Evolutionary conservation across 108 stramenopile species (phyloP), one percentile per base, ranked within the genome.

Genomic region (Skeletonema marinoi): DNA sequence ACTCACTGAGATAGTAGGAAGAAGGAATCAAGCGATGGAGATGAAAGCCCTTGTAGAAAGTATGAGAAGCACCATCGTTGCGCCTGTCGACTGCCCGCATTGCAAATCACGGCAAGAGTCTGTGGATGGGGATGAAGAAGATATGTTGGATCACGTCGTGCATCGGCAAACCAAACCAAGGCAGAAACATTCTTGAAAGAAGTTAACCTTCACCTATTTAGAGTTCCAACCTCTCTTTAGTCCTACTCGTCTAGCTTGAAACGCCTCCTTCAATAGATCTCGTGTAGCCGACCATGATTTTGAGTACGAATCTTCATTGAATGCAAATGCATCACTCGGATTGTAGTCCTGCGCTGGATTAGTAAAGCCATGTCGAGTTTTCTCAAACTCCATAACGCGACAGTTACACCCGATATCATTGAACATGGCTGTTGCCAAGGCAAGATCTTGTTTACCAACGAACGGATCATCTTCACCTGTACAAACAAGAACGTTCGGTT

Each of bases 341-440:
- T 93, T 93, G 66, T 66, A 88, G 35, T 75, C 76, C 81, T 93
- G 92, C 1, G 90, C 92, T 39, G 92, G 90, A 81, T 93, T 93
- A 3, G 88, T 91, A 70, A 90, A 93, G 13, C 92, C 92, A 70
- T 93, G 92, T 44, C 71, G 84, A n/a, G 87, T 86, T 13, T 73
- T 70, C 12, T 82, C 73, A 19, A 88, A 70, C 39, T 77, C 58
- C 62, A 85, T 48, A 2, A 88, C 54, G 4, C 39, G 38, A 6
- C 76, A 74, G 11, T 68, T 31, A 60, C 78, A 70, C 2, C 68
- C 77, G 10, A 70, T 21, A 12, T 67, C 29, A 36, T 73, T 60
- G 36, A 90, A 75, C 3, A 70, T 70, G 16, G 54, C 70, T 46
- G 62, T 78, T 30, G 87, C 88, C 6, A 62, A 25, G 4, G 82